Percentiles rank a stretch among this genome's conserved stretches.
These are phyloP conservation scores for Exobasidium rhododendri DNA, from an alignment of 1,284 basidiomycete genomes.

Conservation along the genomic window DNA sequence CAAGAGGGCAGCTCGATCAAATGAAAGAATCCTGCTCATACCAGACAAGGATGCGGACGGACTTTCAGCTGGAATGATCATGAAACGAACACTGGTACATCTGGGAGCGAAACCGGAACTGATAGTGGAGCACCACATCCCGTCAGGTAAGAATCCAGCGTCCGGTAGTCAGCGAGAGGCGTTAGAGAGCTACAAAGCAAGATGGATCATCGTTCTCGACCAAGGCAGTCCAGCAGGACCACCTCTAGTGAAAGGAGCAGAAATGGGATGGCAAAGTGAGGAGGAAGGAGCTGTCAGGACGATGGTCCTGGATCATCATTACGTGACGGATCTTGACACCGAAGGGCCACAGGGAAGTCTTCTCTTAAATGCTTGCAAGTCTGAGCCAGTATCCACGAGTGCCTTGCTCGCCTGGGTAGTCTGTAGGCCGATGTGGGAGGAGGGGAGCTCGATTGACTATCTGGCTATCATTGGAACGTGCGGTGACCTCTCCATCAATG, in stretches of 20 bases:
- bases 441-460: constrained; percentile 20
- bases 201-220: constrained; percentile 37
- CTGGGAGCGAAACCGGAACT: constrained; percentile 20
- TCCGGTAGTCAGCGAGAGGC: constrained; percentile 21
- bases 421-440: constrained; percentile 28
- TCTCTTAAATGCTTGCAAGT: constrained; percentile 36
- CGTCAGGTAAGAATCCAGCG: constrained; percentile 27
- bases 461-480: constrained; percentile 38
- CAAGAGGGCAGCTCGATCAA: constrained; percentile 12
- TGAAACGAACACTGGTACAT: constrained; percentile 32
- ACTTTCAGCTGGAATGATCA: constrained; percentile 30
- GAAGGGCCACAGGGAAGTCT: constrained; percentile 31
- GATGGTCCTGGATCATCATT: constrained; percentile 41
- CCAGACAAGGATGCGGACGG: constrained; percentile 46
- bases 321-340: constrained; percentile 16
- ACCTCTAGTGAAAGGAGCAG: constrained; percentile 25
- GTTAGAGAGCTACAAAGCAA: constrained; percentile 23
- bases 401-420: constrained; percentile 36
- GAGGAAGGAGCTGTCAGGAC: constrained; percentile 18
- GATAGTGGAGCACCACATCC: constrained; percentile 35
- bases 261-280: constrained; percentile 27
- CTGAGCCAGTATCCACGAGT: constrained; percentile 30
- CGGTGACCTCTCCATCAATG: constrained; percentile 35
- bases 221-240: constrained; percentile 40
- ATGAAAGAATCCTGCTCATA: constrained; percentile 24